Base-by-base conservation (phyloP, 2,329 filamentous ascomycete species). In the Aureobasidium lini region DNA sequence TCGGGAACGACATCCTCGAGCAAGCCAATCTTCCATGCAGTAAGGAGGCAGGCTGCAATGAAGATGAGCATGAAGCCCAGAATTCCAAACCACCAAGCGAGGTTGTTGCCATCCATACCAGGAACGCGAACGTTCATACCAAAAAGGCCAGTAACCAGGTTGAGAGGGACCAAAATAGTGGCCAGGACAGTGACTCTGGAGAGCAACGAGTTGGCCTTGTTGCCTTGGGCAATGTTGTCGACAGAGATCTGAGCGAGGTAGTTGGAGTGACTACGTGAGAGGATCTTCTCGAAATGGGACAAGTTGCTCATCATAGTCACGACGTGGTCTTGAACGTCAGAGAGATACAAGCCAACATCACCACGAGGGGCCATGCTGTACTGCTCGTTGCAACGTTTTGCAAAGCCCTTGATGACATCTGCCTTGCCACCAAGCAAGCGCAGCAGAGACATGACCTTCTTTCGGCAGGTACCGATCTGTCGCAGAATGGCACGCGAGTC, bases 231-330 rank as follows among this genome's bases (percentile, higher is more conserved):
- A 67, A 96, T 89, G 73, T 89, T 93, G 72, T 95, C 90, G 67
- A 97, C 92, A 40, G 88, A 93, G 63, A 97, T 84, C 70, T 96
- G 94, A 1, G 94, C 93, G 39, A 99, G 82, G 70, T 99, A 97
- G 73, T 97, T 99, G 78, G 88, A 90, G 77, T 99, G 94, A 2
- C 89, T 89, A 23, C 94, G 88, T 31, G 88, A 92, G 52, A 99
- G 82, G 82, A 99, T 96, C 80, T 97, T 97, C 73, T 99, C 94
- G 66, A 96, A 96, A 72, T 99, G 94, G 1, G 85, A 85, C 67
- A 99, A 75, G 74, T 95, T 99, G 66, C 89, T 94, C 83, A 96
- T 95, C 93, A 97, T 97, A 47, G 94, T 99, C 61, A 99, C 90
- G 57, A 99, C 93, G 81, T 99, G 94, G 75, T 99, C 94, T 74